Evolutionary conservation across 352 stramenopile genomes (phyloP), one percentile per base, ranked within the genome.

Genomic region (Globisporangium paroecandrum): DNA sequence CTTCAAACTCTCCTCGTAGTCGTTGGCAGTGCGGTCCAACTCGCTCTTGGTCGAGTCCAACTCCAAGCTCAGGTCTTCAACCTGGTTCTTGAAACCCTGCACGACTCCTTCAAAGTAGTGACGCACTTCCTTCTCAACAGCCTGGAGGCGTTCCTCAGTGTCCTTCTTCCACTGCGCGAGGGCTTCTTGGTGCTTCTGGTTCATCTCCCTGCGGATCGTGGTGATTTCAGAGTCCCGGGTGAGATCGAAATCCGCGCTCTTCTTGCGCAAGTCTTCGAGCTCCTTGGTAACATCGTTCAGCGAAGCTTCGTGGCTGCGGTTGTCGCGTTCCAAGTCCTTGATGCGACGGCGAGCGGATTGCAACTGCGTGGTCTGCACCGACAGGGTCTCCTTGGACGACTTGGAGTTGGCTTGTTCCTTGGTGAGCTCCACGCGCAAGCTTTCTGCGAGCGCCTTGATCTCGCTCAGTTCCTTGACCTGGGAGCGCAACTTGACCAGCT

Each of bases 1-100:
- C 59, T 89, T 81, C 10, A 93, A 72, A 64, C 82, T 92, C 56
- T 93, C 85, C 47, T 94, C 84, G 68, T 93, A 94, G 65, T 94
- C 87, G 62, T 73, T 91, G 24, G 82, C 81, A 29, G 87, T 95
- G 47, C 83, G 83, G 36, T 95, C 83, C 20, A 93, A 70, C 65
- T 95, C 85, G 59, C 77, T 78, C 66, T 90, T 91, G 34, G 84
- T 89, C 61, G 75, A 82, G 34, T 92, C 83, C 8, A 93, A 58
- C 59, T 94, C 87, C 3, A 57, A 27, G 53, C 69, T 75, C 32
- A 91, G 67, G 62, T 93, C 85, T 22, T 87, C 79, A 10, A 91
- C 71, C 69, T 94, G 87, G 55, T 47, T 80, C 59, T 89, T 79
- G 53, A 89, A 73, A 29, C 78, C 77, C 13, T 57, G 56, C 15